These are phyloP conservation scores for Rubus idaeus DNA, from an alignment of 306 rosid genomes.

Conservation along the genomic window DNA sequence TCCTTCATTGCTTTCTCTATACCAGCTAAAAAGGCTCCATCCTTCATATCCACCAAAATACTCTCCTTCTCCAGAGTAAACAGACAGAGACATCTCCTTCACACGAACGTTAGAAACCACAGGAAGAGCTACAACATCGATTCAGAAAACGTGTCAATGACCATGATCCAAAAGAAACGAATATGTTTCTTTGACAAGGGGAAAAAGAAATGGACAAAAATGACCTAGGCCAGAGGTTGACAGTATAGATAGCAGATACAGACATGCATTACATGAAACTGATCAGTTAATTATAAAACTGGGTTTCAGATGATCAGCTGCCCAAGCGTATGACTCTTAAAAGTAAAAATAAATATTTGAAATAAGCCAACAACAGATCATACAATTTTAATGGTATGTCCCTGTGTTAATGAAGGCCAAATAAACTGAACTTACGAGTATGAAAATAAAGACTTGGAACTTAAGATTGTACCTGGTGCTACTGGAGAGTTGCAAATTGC, in stretches of 20 bases:
- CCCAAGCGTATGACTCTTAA: slow-evolving; percentile 12
- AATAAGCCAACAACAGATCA: neutral
- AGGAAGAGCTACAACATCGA: slow-evolving; percentile 76
- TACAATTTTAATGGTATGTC: slow-evolving; percentile 9
- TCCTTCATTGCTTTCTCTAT: slow-evolving; percentile 80
- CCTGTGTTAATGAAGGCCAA: neutral
- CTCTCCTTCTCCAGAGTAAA: slow-evolving; percentile 86
- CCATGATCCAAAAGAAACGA: slow-evolving; percentile 15
- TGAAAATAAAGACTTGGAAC: slow-evolving; percentile 11
- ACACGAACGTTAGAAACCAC: slow-evolving; percentile 61
- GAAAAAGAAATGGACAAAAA: neutral
- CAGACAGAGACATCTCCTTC: slow-evolving; percentile 64
- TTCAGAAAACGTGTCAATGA: slow-evolving; percentile 17
- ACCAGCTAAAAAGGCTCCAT: slow-evolving; percentile 84
- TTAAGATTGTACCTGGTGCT: slow-evolving; percentile 60
- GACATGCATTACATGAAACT: neutral
- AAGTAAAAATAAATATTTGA: neutral
- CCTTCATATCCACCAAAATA: slow-evolving; percentile 98
- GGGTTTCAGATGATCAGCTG: neutral
- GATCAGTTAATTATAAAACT: neutral
- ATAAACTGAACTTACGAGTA: slow-evolving; percentile 4
- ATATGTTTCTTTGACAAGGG: neutral
- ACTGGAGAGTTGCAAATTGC: slow-evolving; percentile 64
- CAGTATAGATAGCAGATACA: neutral
- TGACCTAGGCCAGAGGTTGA: slow-evolving; percentile 3